Base-by-base conservation (phyloP, 768 basidiomycete genomes). In the Amanita jacksonii region DNA sequence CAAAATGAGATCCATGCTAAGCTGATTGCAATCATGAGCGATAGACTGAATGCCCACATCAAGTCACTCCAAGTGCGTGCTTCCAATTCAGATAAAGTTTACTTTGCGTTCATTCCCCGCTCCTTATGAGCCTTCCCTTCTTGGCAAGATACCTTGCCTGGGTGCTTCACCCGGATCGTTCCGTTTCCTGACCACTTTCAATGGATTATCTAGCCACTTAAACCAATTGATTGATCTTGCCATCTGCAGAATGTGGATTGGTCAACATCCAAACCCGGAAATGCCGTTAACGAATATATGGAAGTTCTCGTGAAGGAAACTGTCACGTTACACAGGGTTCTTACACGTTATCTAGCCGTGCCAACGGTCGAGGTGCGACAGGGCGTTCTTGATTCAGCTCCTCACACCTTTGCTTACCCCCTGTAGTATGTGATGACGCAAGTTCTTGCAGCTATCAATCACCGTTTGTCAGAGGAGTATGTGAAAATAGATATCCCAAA, bases 1-100 rank as follows among this genome's bases (percentile, higher is more conserved):
- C 96, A 99, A 63, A 88, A 94, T 57, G 96, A 98, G 69, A 98
- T 99, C 43, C 94, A 98, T 61, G 77, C 89, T 41, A 99, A 99
- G 67, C 72, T 99, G 44, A 84, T 99, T 48, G 87, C 90, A 33
- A 99, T 98, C 64, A 99, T 99, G 96, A 85, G 91, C 30, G 94
- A 98, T 63, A 76, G 94, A 45, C 67, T 98, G 35, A 77, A 70
- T 52, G 80, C 84, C 1, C 94, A 98, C 59, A 83, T 90, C 58
- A 81, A 77, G 54, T 71, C 84, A 19, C 70, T 98, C 42, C 81
- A 86, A 67, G 89, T 84, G 50, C 58, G 62, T 45, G 37, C 39
- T 42, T 51, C 33, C 43, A 45, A 31, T 34, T 6, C 16, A 22
- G 6, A 9, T 8, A 23, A 33, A 19, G 15, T 18, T 18, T 32